Conservation (phyloP, 176 grass and related monocot genomes). For the Dactylis glomerata region DNA sequence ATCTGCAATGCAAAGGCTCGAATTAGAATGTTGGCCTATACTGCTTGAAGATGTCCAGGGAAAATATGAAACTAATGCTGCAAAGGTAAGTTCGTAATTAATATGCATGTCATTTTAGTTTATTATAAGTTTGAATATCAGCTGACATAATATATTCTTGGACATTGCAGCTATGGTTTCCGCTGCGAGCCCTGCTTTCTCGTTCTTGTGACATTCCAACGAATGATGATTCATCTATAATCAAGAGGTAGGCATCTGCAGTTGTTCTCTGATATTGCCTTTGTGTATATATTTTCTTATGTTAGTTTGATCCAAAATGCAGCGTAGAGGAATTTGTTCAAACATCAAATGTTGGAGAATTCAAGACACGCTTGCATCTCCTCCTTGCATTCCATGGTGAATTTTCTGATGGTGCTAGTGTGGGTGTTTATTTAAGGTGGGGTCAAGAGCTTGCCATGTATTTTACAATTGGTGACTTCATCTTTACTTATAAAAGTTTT, state of each 20-base stretch:
- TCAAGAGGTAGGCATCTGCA: slow-evolving; percentile 49
- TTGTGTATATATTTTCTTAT: slow-evolving; percentile 27
- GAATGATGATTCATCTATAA: slow-evolving; percentile 49
- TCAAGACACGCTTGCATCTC: slow-evolving; percentile 86
- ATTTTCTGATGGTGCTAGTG: slow-evolving; percentile 47
- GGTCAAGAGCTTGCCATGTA: not conserved
- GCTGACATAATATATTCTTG: slow-evolving; percentile 21
- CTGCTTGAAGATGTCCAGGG: slow-evolving; percentile 59
- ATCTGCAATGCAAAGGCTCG: slow-evolving; percentile 82
- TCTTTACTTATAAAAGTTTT: not conserved
- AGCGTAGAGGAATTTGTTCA: slow-evolving; percentile 88
- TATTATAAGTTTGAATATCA: slow-evolving; percentile 18
- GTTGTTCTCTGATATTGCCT: slow-evolving; percentile 7
- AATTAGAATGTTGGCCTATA: slow-evolving; percentile 81
- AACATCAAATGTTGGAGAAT: slow-evolving; percentile 87
- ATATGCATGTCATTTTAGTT: not conserved
- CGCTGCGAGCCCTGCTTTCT: slow-evolving; percentile 68
- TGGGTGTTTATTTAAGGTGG: slow-evolving; percentile 70
- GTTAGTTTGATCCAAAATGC: slow-evolving; percentile 38
- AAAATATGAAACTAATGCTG: slow-evolving; percentile 65
- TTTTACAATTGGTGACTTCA: not conserved
- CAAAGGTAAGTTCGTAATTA: slow-evolving; percentile 53
- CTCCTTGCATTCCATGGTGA: slow-evolving; percentile 78
- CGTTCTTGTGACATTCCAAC: slow-evolving; percentile 29
- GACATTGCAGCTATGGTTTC: slow-evolving; percentile 75